Evolutionary conservation across 345 rosid species (phyloP).

Genomic region (Luvunga scandens): DNA sequence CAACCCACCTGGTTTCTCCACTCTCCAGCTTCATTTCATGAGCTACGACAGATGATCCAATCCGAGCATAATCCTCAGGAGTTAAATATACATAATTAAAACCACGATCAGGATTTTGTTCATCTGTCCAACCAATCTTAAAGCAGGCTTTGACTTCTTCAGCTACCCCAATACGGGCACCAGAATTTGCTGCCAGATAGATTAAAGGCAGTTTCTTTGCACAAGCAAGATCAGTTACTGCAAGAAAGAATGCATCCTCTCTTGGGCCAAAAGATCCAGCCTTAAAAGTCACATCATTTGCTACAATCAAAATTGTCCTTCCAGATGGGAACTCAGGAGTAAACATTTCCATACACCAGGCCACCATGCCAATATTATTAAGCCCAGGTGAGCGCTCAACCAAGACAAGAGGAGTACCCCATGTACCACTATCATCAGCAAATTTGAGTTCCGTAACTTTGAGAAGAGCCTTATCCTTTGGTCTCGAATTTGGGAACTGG

Average conservation of each 20-base stretch:
- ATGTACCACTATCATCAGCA: slow-evolving; percentile 56
- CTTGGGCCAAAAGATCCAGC: slow-evolving; percentile 98
- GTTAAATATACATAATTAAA: slow-evolving; percentile 85
- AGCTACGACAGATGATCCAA: slow-evolving; percentile 79
- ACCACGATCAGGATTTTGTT: slow-evolving; percentile 80
- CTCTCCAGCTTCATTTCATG: slow-evolving; percentile 72
- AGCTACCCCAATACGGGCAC: slow-evolving; percentile 96
- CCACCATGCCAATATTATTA: slow-evolving; percentile 96
- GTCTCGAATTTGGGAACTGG: slow-evolving; percentile 45
- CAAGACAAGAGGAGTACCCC: slow-evolving; percentile 68
- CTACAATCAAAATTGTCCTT: slow-evolving; percentile 69
- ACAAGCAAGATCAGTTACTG: slow-evolving; percentile 94
- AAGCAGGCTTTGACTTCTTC: slow-evolving; percentile 93
- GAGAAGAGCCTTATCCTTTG: slow-evolving; percentile 48
- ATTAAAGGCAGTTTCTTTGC: slow-evolving; percentile 80
- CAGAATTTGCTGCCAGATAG: slow-evolving; percentile 98
- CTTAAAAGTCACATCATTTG: slow-evolving; percentile 95
- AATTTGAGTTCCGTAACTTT: slow-evolving; percentile 79
- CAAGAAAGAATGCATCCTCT: slow-evolving; percentile 96
- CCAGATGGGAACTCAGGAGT: slow-evolving; percentile 98
- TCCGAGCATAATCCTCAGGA: slow-evolving; percentile 67
- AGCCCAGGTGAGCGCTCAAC: slow-evolving; percentile 68
- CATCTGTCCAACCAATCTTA: slow-evolving; percentile 95
- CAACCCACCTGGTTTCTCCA: slow-evolving; percentile 91
- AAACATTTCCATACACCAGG: slow-evolving; percentile 88